These are phyloP conservation scores for Torrubiella hemipterigena DNA, from an alignment of 2,329 filamentous ascomycete genomes.

Conservation along the genomic window DNA sequence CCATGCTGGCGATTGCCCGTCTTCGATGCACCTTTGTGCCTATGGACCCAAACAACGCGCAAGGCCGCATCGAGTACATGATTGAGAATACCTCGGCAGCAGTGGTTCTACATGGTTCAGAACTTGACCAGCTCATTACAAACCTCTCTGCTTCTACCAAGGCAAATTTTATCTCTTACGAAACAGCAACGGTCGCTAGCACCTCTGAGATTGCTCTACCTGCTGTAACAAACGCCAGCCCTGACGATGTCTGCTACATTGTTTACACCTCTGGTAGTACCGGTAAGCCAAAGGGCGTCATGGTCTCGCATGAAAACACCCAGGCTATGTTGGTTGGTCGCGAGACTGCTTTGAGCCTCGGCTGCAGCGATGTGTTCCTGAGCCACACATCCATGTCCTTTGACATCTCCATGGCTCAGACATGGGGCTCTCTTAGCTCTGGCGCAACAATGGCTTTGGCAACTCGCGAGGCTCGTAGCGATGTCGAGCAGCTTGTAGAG, in stretches of 20 bases:
- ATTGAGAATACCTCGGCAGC: slow-evolving; percentile 10
- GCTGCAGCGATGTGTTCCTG: slow-evolving; percentile 10
- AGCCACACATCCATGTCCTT: slow-evolving; percentile 13
- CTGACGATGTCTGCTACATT: too few species aligned
- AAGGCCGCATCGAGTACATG: slow-evolving; percentile 14
- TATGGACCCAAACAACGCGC: slow-evolving; percentile 14
- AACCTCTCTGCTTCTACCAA: too few species aligned
- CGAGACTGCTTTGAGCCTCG: slow-evolving; percentile 11
- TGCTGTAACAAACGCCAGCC: too few species aligned
- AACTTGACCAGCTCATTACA: slow-evolving; percentile 9
- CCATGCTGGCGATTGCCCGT: slow-evolving; percentile 11
- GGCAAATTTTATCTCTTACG: too few species aligned
- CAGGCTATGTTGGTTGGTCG: slow-evolving; percentile 13
- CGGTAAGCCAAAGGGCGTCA: slow-evolving; percentile 13
- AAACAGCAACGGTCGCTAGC: too few species aligned
- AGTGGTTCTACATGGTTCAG: slow-evolving; percentile 11
- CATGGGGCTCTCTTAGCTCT: slow-evolving; percentile 10
- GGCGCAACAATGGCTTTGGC: slow-evolving; percentile 12
- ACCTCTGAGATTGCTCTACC: too few species aligned
- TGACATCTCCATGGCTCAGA: slow-evolving; percentile 13
- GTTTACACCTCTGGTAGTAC: slow-evolving; percentile 15
- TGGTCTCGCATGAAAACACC: slow-evolving; percentile 13
- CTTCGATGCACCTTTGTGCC: slow-evolving; percentile 13
- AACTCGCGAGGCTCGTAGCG: slow-evolving; percentile 12
- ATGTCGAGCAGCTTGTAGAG: slow-evolving; percentile 11